Percentiles rank a stretch among this genome's conserved stretches.
These are phyloP conservation scores for Citrullus colocynthis DNA, from an alignment of 306 rosid species.

Conservation along the genomic window DNA sequence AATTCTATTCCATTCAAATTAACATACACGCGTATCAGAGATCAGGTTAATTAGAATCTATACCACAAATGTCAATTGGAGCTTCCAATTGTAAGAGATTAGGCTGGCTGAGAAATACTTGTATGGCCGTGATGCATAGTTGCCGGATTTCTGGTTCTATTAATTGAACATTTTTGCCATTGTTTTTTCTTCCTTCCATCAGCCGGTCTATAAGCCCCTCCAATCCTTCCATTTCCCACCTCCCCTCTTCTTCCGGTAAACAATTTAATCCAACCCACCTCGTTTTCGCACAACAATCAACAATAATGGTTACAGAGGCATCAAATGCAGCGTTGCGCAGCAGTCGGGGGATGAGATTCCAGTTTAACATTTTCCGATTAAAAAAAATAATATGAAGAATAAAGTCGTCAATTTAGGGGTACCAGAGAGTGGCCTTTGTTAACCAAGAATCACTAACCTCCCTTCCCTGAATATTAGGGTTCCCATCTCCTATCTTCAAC, in stretches of 20 bases:
- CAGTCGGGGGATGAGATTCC: neutral
- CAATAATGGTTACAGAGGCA: too few species aligned
- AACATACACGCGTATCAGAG: too few species aligned
- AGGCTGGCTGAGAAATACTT: slow-evolving; percentile 66
- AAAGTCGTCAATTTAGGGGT: neutral
- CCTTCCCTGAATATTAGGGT: neutral
- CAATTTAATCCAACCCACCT: neutral
- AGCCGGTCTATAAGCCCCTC: slow-evolving; percentile 66
- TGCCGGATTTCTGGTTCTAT: slow-evolving; percentile 67
- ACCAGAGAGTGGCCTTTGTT: neutral
- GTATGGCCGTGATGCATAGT: slow-evolving; percentile 59
- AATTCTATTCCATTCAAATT: too few species aligned
- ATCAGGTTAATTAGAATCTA: neutral
- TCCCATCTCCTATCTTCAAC: neutral
- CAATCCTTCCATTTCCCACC: slow-evolving; percentile 64
- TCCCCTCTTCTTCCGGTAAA: neutral
- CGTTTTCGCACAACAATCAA: neutral
- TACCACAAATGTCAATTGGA: slow-evolving; percentile 90
- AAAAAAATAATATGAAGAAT: neutral
- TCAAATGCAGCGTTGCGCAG: too few species aligned
- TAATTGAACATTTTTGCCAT: slow-evolving; percentile 53
- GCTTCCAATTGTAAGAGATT: slow-evolving; percentile 73
- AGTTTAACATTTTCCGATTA: neutral
- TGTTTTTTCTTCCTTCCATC: slow-evolving; percentile 55
- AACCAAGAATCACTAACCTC: slow-evolving; percentile 2